A percentile compares a stretch with the other conserved stretches of the same genome.
phyloP scores from a whole-genome alignment of 2,329 filamentous ascomycete genomes.

The Colletotrichum spaethianum region DNA sequence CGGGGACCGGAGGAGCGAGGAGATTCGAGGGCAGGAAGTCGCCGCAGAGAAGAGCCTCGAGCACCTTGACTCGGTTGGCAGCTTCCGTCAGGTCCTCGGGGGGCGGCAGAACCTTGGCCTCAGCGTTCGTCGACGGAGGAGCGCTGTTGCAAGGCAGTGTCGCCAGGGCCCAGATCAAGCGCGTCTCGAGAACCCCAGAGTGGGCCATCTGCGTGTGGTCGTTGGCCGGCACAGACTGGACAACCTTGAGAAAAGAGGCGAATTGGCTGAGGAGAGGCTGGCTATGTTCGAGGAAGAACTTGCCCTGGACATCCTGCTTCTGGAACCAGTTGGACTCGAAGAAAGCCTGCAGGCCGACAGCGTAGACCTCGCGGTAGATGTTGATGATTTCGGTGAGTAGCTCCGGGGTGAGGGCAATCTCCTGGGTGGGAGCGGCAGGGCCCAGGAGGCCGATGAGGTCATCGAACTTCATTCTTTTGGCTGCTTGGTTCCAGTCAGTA shows the following conservation, averaged over 20 bases:
- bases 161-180: conserved; percentile 73
- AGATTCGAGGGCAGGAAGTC: conserved; percentile 73
- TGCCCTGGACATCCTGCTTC: conserved; percentile 58
- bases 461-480: conserved; percentile 79
- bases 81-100: conserved; percentile 75
- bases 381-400: conserved; percentile 77
- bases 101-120: conserved; percentile 57
- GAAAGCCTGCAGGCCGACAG: conserved; percentile 79
- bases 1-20: conserved; percentile 64
- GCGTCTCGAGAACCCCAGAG: conserved; percentile 69
- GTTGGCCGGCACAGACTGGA: conserved; percentile 63
- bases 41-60: conserved; percentile 84
- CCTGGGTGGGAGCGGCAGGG: conserved; percentile 69
- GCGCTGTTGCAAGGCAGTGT: conserved; percentile 60
- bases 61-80: conserved; percentile 78
- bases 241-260: conserved; percentile 72
- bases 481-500: conserved; percentile 64
- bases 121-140: conserved; percentile 52
- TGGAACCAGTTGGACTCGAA: conserved; percentile 90
- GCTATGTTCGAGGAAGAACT: conserved; percentile 65
- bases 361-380: conserved; percentile 83
- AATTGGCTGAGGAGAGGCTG: conserved; percentile 76
- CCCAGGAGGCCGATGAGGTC: conserved; percentile 78
- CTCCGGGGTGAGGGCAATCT: conserved; percentile 65
- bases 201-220: conserved; percentile 67